phyloP scores from a whole-genome alignment of 495 filamentous ascomycete genomes.

The Aspergillus incahuasiensis region DNA sequence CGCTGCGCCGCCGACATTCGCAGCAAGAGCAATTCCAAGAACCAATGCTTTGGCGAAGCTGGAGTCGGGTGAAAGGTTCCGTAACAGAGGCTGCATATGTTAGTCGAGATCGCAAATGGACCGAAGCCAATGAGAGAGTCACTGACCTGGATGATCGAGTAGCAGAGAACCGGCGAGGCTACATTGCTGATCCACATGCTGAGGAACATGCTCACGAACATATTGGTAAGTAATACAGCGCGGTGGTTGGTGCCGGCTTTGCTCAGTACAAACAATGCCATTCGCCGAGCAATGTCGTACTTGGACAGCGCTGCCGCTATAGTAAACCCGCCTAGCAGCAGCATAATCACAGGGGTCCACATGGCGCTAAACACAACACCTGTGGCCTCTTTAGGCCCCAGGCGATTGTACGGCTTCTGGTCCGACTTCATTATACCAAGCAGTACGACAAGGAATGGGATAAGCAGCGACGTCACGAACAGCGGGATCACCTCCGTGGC shows the following conservation, averaged over 20 bases:
- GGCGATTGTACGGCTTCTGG: conserved; percentile 60
- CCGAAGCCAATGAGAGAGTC: background rate
- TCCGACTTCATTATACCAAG: conserved; percentile 79
- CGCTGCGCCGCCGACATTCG: conserved; percentile 93
- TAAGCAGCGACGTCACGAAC: conserved; percentile 90
- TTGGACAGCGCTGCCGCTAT: conserved; percentile 94
- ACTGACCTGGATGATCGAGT: conserved; percentile 81
- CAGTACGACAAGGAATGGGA: conserved; percentile 89
- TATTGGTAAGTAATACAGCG: conserved; percentile 86
- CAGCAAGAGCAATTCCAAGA: conserved; percentile 90
- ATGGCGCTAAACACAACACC: conserved; percentile 84
- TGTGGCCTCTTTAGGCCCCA: conserved; percentile 70
- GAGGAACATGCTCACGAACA: conserved; percentile 96
- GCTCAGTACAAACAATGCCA: conserved; percentile 94
- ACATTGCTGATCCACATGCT: conserved; percentile 99
- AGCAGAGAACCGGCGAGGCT: conserved; percentile 96
- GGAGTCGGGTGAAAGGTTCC: conserved; percentile 85
- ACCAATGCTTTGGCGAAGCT: conserved; percentile 93
- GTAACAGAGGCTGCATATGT: conserved; percentile 71
- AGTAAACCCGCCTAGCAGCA: conserved; percentile 93
- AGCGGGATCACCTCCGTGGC: conserved; percentile 96
- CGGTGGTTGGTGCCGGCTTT: conserved; percentile 89
- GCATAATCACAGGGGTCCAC: conserved; percentile 99
- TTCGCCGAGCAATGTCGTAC: conserved; percentile 93
- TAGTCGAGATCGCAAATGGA: conserved; percentile 8